Base-by-base conservation (phyloP, 306 rosid genomes). In the Alnus rubra region DNA sequence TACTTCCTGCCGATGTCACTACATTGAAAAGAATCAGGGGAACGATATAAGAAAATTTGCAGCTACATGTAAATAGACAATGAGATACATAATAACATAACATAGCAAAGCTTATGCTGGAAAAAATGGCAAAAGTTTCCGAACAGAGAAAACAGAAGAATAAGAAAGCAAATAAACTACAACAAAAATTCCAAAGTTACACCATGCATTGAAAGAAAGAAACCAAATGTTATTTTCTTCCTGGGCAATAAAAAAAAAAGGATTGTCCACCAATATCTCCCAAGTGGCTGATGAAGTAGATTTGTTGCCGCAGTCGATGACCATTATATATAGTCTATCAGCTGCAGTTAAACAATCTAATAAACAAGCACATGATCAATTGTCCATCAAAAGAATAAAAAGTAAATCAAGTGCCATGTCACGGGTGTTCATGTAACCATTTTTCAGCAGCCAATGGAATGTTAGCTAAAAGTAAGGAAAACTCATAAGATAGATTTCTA, bases 1-100 rank as follows among this genome's bases (percentile, higher is more conserved):
- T 78, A 73, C 85, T 80, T 83, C 86, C 98, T 83, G 88, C 74
- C 54, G 51, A n/a, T 69, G 56, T 77, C 76, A 84, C 69, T 28
- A 79, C 60, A 79, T 76, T 74, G 50, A 56, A 72, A 51, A 69
- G 37, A 33, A 72, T 80, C 31, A 62, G 80, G 3, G 39, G 30
- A 6, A 19, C 13, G 65, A 31, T 28, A 45, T 63, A 45, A 19
- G 52, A 15, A 48, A 78, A 47, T 8, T 67, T 59, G 45, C 35
- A 35, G 64, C 10, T 2, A 59, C 73, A 74, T 9, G 30, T n/a
- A 67, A 78, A 63, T 71, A 55, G 55, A 56, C 28, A 23, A 68
- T 30, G 67, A 35, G 54, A 56, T 73, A 14, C 33, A 12, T 64
- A 64, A 64, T 9, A 23, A 59, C 67, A 52, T 16, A 64, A 56